Percentiles rank a stretch among this genome's conserved stretches.
Conservation (phyloP, 768 basidiomycete genomes). For the Xerocomus spinulosus region DNA sequence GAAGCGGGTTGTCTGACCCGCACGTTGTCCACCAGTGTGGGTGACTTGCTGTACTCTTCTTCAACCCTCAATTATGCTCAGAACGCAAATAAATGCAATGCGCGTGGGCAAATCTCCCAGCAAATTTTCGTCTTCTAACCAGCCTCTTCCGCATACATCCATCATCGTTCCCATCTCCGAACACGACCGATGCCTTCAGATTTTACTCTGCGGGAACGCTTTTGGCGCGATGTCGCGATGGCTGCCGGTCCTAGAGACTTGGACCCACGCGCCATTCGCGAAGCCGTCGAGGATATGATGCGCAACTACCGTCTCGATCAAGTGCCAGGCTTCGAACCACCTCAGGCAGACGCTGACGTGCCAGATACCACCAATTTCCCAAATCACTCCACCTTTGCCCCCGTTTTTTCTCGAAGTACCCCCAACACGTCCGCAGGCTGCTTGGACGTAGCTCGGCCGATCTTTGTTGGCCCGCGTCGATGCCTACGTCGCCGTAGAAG, state of each 20-base stretch:
- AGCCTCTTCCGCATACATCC: constrained; percentile 3
- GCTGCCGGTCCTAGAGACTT: constrained; percentile 4
- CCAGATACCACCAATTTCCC: constrained; percentile 12
- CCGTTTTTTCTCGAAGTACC: constrained; percentile 15
- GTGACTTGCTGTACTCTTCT: background rate
- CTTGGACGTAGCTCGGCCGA: constrained; percentile 6
- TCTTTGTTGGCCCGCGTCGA: constrained; percentile 12
- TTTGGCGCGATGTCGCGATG: constrained; percentile 22
- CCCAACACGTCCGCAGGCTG: background rate
- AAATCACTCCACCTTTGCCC: constrained; percentile 15
- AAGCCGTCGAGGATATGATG: constrained; percentile 22
- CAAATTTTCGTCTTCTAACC: background rate
- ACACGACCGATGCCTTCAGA: constrained; percentile 12
- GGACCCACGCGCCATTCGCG: constrained; percentile 13
- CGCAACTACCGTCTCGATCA: constrained; percentile 20
- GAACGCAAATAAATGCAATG: constrained; percentile 6
- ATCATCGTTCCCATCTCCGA: background rate
- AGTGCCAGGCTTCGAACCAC: constrained; percentile 14
- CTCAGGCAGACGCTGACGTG: background rate
- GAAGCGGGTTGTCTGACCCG: constrained; percentile 7
- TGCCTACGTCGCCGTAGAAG: constrained; percentile 5
- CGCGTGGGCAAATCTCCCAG: background rate
- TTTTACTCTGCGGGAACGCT: constrained; percentile 17
- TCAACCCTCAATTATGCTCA: constrained; percentile 7
- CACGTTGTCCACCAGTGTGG: constrained; percentile 13